Base-by-base conservation (phyloP, 2,329 filamentous ascomycete genomes). In the Pezizomycotina sp. region DNA sequence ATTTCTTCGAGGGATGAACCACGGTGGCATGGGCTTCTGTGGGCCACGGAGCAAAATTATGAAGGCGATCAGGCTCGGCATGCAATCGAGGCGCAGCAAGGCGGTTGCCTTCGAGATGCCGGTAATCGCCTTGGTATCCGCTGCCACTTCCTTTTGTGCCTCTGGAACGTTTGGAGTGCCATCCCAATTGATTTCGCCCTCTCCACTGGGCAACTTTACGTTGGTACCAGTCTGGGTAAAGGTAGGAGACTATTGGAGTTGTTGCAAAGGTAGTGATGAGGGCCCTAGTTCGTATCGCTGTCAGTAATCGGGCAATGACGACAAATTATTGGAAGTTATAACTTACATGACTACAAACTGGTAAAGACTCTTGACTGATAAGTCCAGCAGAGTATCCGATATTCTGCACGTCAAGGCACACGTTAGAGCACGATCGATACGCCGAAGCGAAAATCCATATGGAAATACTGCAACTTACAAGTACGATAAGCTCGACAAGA, bases 151-250 rank as follows among this genome's bases (percentile, higher is more conserved):
- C 2, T 39, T 35, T 9, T 23, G 26, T 5, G 12, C 16, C 25
- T 68, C 61, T 35, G 61, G 57, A 46, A 61, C 58, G 20, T 57
- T 55, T 48, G 58, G 57, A 25, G 70, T 75, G 3, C 65, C 74
- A 42, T 80, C 77, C 83, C 84, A 92, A 55, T 93, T 81, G 37
- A 92, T 91, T 54, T 93, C 80, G 7, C 82, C 83, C 70, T 50
- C 78, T 79, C 76, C 74, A 82, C 5, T 71, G 63, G 26, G 73
- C 71, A 2, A 80, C 62, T 56, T 81, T 81, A 57, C 69, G 67
- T 53, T 77, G 75, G 49, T 83, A 82, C 69, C 66, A 77, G 3
- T 69, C 65, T 1, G 83, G 83, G 47, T 92, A 92, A 5, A 92
- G 62, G 34, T 62, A 63, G 8, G 69, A 65, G 1, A 77, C 78